Percentiles rank a stretch among this genome's conserved stretches.
Evolutionary conservation across 768 basidiomycete genomes (phyloP).

Genomic region (Tricholoma hemisulphureum): DNA sequence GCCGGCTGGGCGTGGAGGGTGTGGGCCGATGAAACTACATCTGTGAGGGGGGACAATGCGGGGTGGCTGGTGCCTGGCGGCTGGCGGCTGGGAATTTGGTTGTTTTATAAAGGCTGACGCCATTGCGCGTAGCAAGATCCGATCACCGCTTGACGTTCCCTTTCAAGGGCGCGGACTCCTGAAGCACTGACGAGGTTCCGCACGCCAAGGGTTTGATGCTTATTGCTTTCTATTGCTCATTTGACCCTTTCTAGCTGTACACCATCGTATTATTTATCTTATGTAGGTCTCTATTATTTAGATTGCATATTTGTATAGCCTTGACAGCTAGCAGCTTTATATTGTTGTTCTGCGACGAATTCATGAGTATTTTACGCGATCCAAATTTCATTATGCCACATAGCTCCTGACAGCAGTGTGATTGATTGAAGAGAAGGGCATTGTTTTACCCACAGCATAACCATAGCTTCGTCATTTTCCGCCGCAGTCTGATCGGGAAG

Average conservation of each 20-base stretch:
- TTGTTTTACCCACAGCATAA: conserved; percentile 25
- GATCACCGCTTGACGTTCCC: background rate
- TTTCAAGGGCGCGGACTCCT: no score
- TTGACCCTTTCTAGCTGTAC: no score
- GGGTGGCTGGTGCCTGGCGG: background rate
- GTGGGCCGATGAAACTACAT: background rate
- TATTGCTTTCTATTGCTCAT: no score
- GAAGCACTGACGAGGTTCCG: no score
- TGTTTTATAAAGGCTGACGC: background rate
- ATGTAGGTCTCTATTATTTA: no score
- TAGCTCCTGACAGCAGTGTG: conserved; percentile 28
- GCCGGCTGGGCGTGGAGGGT: background rate
- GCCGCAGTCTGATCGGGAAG: background rate
- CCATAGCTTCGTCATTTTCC: conserved; percentile 14
- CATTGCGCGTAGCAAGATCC: background rate
- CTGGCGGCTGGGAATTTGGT: background rate
- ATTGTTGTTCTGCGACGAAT: background rate
- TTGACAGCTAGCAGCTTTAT: no score
- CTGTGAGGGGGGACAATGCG: background rate
- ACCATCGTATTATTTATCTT: no score
- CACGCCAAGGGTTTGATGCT: no score
- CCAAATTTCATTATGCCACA: conserved; percentile 13
- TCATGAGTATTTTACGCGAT: background rate
- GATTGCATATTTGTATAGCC: no score
- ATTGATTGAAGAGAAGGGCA: conserved; percentile 27